Percentiles rank a stretch among this genome's conserved stretches.
phyloP scores from a whole-genome alignment of 306 rosid species.

The Erythrophleum fordii region DNA sequence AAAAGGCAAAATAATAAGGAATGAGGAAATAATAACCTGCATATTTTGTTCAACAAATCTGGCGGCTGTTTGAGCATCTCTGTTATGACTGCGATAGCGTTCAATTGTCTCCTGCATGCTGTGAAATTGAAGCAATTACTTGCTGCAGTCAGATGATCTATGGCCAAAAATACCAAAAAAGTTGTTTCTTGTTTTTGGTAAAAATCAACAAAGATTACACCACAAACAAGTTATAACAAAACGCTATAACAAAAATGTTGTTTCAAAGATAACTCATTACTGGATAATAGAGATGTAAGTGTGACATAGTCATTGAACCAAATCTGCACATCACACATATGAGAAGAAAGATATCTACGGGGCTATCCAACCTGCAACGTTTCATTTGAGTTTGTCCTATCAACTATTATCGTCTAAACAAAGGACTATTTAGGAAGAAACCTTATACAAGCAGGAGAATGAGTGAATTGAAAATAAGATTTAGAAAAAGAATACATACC shows the following conservation, averaged over 20 bases:
- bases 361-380: too few species aligned
- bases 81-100: constrained; percentile 52
- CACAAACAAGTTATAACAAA: too few species aligned
- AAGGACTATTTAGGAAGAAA: not conserved
- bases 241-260: too few species aligned
- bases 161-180: not conserved
- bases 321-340: too few species aligned
- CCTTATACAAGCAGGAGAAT: not conserved
- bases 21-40: constrained; percentile 47
- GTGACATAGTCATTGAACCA: too few species aligned
- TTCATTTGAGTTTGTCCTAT: not conserved
- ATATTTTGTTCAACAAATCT: constrained; percentile 40
- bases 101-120: constrained; percentile 42
- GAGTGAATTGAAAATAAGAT: not conserved
- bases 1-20: not conserved
- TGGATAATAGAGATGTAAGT: too few species aligned
- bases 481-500: not conserved
- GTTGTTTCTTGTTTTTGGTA: not conserved
- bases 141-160: not conserved
- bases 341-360: too few species aligned
- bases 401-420: too few species aligned
- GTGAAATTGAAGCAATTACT: not conserved
- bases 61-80: constrained; percentile 39
- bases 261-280: too few species aligned
- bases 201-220: too few species aligned